Conservation (phyloP, 208 protist genomes). For the Acanthamoeba quina region DNA sequence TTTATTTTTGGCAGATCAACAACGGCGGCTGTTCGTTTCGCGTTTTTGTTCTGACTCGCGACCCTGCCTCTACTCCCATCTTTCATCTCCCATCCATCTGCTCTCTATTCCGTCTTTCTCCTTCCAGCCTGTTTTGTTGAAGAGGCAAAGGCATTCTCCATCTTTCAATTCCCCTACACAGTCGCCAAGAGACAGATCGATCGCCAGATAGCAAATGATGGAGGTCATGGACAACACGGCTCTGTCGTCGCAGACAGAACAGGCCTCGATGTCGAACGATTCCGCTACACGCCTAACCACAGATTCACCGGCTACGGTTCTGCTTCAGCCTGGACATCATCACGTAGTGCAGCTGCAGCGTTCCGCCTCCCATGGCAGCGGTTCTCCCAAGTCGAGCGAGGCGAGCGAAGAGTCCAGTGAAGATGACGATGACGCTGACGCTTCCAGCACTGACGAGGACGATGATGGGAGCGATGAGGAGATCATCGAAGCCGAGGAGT, state of each 20-base stretch:
- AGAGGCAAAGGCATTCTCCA: too few relatives aligned
- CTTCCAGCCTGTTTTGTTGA: too few relatives aligned
- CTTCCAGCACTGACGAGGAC: background rate
- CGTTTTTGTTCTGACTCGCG: too few relatives aligned
- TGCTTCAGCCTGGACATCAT: background rate
- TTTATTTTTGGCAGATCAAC: too few relatives aligned
- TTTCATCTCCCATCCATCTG: too few relatives aligned
- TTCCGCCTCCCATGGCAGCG: background rate
- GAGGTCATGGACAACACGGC: background rate
- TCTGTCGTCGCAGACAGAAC: background rate
- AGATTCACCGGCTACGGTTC: background rate
- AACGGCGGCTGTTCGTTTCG: too few relatives aligned
- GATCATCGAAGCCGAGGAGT: background rate
- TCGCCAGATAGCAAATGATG: background rate
- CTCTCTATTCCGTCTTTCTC: too few relatives aligned
- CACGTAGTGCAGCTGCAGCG: background rate
- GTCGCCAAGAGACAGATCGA: too few relatives aligned
- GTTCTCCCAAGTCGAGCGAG: slow-evolving; percentile 2
- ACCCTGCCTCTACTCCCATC: too few relatives aligned
- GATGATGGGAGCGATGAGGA: background rate
- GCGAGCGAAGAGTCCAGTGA: background rate
- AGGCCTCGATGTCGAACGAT: too few relatives aligned
- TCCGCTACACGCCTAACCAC: background rate
- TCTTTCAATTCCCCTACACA: too few relatives aligned
- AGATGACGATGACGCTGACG: background rate